Conservation (phyloP, 345 rosid species). For the Dovyalis caffra region DNA sequence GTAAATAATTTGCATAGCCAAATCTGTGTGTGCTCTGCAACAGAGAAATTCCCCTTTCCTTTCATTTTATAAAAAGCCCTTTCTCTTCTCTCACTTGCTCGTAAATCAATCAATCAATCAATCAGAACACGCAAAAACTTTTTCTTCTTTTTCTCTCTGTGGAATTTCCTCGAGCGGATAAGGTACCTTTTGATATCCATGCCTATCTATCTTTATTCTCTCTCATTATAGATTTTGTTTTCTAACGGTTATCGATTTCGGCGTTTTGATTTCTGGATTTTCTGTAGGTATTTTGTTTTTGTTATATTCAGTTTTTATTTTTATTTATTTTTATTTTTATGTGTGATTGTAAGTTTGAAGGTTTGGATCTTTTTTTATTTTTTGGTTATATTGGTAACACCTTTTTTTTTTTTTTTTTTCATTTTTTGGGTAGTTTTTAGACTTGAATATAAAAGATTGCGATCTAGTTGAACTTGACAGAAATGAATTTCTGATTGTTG, state of each 20-base stretch:
- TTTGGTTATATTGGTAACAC: neutral
- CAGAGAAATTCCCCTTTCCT: neutral
- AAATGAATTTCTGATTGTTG: neutral
- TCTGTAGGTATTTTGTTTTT: neutral
- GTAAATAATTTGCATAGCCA: neutral
- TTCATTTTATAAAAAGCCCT: neutral
- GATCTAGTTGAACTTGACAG: neutral
- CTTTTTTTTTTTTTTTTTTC: neutral
- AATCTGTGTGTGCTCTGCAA: neutral
- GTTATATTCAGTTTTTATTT: neutral
- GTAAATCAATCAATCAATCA: neutral
- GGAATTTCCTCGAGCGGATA: conserved; percentile 3
- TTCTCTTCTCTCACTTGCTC: neutral
- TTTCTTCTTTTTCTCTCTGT: neutral
- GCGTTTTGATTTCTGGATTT: neutral
- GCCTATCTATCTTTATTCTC: neutral
- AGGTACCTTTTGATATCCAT: neutral
- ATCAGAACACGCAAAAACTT: neutral
- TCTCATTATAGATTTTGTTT: neutral
- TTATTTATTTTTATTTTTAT: neutral
- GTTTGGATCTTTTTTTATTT: neutral
- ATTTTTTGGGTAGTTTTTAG: neutral
- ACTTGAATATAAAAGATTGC: neutral
- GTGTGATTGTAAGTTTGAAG: neutral
- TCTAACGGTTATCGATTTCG: neutral